Evolutionary conservation across 768 basidiomycete genomes (phyloP).

Genomic region (Jaapia argillacea): DNA sequence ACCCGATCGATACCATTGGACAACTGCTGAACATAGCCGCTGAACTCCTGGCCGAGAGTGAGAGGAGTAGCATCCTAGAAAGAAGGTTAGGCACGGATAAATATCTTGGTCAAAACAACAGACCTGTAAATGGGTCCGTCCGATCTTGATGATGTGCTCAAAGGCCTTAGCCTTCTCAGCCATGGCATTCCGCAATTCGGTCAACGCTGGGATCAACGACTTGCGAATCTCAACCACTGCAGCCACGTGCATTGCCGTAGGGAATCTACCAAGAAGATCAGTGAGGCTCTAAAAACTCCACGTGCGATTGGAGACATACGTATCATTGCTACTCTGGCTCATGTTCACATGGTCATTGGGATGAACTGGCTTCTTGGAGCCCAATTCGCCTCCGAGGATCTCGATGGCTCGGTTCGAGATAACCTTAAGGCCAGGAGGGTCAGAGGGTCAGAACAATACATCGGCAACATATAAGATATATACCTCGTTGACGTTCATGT

Average conservation of each 20-base stretch:
- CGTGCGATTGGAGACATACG: slow-evolving; percentile 39
- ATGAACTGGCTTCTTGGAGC: slow-evolving; percentile 95
- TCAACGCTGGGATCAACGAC: slow-evolving; percentile 77
- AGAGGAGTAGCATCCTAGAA: slow-evolving; percentile 90
- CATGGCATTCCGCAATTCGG: slow-evolving; percentile 75
- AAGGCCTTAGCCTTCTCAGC: slow-evolving; percentile 77
- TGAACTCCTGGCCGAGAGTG: slow-evolving; percentile 97
- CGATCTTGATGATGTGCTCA: slow-evolving; percentile 94
- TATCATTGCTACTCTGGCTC: slow-evolving; percentile 98
- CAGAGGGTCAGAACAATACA: not conserved
- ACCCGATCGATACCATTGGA: slow-evolving; percentile 84
- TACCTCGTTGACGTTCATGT: slow-evolving; percentile 98
- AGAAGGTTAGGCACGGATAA: slow-evolving; percentile 5
- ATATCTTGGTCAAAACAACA: not conserved
- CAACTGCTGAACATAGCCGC: slow-evolving; percentile 94
- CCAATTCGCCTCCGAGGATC: slow-evolving; percentile 88
- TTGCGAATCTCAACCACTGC: slow-evolving; percentile 82
- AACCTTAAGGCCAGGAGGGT: slow-evolving; percentile 43
- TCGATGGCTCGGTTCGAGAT: slow-evolving; percentile 99
- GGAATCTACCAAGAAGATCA: slow-evolving; percentile 53
- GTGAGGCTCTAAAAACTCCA: not conserved
- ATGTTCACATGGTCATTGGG: slow-evolving; percentile 99
- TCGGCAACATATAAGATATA: slow-evolving; percentile 3
- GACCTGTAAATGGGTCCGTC: slow-evolving; percentile 90
- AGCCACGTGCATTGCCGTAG: slow-evolving; percentile 98